These are phyloP conservation scores for Phytopythium mirpurense DNA, from an alignment of 352 stramenopile species.

Conservation along the genomic window DNA sequence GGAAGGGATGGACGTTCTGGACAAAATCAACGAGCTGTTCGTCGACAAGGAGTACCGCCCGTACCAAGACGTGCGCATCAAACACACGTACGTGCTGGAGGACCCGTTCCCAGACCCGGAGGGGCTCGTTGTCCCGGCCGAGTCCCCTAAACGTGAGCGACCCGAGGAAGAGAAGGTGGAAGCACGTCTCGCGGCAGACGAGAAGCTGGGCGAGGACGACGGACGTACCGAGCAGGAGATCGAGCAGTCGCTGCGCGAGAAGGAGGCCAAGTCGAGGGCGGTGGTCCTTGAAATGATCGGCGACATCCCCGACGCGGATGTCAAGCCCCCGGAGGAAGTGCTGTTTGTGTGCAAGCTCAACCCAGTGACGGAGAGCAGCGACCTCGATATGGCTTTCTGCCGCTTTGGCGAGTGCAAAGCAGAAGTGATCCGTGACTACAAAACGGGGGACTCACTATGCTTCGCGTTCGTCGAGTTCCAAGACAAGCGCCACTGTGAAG, in stretches of 20 bases:
- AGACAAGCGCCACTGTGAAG: constrained; percentile 89
- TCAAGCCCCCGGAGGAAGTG: constrained; percentile 97
- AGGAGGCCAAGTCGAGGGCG: constrained; percentile 92
- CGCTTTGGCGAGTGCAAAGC: constrained; percentile 86
- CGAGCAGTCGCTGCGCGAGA: constrained; percentile 82
- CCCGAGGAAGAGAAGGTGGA: constrained; percentile 91
- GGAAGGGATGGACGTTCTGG: constrained; percentile 93
- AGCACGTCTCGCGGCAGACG: constrained; percentile 85
- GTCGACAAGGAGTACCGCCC: constrained; percentile 94
- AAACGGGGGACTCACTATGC: constrained; percentile 97
- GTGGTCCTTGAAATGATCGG: constrained; percentile 99
- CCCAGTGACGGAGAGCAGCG: constrained; percentile 89
- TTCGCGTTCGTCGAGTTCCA: constrained; percentile 99
- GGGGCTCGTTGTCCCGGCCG: constrained; percentile 63
- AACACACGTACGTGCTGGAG: constrained; percentile 88
- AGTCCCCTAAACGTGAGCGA: constrained; percentile 84
- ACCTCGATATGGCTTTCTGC: constrained; percentile 94
- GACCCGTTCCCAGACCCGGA: constrained; percentile 80
- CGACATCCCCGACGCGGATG: constrained; percentile 96
- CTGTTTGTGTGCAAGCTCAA: constrained; percentile 98
- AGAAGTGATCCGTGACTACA: constrained; percentile 96
- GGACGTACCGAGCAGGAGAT: constrained; percentile 84
- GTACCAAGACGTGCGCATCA: constrained; percentile 96
- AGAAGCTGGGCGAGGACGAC: constrained; percentile 76
- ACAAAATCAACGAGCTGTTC: constrained; percentile 93